These are phyloP conservation scores for Vinca minor DNA, from an alignment of 257 asterid species.

Conservation along the genomic window DNA sequence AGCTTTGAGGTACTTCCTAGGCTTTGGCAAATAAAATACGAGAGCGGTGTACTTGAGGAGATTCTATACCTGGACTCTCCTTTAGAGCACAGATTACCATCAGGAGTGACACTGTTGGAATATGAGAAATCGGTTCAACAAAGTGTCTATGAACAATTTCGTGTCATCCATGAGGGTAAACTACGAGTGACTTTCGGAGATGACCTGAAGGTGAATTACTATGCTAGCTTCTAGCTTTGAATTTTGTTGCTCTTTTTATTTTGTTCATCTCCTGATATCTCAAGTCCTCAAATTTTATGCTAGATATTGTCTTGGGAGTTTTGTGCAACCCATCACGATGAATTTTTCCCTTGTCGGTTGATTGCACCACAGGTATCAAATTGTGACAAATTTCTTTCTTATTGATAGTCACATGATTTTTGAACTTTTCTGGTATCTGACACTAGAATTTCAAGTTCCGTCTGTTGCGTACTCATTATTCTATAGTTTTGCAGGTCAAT, in stretches of 20 bases:
- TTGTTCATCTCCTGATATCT: not conserved
- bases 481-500: slow-evolving; percentile 31
- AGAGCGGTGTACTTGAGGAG: slow-evolving; percentile 48
- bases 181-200: slow-evolving; percentile 44
- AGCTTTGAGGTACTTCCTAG: slow-evolving; percentile 41
- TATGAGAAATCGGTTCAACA: slow-evolving; percentile 39
- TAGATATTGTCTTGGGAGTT: slow-evolving; percentile 69
- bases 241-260: not conserved
- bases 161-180: slow-evolving; percentile 50
- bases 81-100: slow-evolving; percentile 21
- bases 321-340: slow-evolving; percentile 48
- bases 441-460: not conserved
- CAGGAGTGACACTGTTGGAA: slow-evolving; percentile 39
- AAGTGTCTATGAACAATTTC: slow-evolving; percentile 36
- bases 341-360: slow-evolving; percentile 30
- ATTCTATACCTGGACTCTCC: slow-evolving; percentile 43
- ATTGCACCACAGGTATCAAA: slow-evolving; percentile 45
- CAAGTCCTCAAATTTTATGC: not conserved
- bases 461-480: not conserved
- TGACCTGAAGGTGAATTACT: slow-evolving; percentile 53
- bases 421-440: not conserved
- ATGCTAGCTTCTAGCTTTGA: not conserved
- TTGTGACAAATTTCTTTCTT: not conserved
- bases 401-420: not conserved
- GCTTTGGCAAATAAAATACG: slow-evolving; percentile 40